Percentiles rank a stretch among this genome's conserved stretches.
Evolutionary conservation across 1,284 basidiomycete species (phyloP).

Genomic region (Coniferiporia sulphurascens): DNA sequence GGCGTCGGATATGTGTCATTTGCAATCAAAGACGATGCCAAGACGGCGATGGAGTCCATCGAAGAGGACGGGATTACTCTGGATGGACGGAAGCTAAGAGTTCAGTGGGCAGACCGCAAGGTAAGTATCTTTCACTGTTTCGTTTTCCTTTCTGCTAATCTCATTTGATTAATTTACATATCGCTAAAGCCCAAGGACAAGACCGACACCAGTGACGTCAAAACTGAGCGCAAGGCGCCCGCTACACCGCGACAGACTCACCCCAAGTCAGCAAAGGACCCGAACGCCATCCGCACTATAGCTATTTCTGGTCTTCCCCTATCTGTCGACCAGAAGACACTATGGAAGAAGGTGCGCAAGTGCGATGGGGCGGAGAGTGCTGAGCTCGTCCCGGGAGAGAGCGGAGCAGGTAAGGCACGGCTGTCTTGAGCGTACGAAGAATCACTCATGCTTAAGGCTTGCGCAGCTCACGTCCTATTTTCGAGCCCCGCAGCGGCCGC

Average conservation of each 20-base stretch:
- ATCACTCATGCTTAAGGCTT: neutral
- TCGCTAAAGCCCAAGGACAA: constrained; percentile 7
- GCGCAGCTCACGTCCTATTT: constrained; percentile 73
- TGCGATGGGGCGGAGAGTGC: constrained; percentile 66
- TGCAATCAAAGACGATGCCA: constrained; percentile 85
- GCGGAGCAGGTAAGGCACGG: constrained; percentile 5
- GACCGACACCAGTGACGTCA: constrained; percentile 40
- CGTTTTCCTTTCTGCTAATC: neutral
- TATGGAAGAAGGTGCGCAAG: constrained; percentile 90
- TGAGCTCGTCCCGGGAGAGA: constrained; percentile 11
- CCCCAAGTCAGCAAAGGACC: constrained; percentile 47
- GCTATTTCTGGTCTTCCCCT: constrained; percentile 73
- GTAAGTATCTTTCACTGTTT: constrained; percentile 33
- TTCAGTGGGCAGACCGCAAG: constrained; percentile 79
- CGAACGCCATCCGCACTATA: constrained; percentile 76
- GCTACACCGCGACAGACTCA: constrained; percentile 33
- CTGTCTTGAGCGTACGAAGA: constrained; percentile 17
- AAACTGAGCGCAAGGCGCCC: constrained; percentile 37
- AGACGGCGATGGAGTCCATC: constrained; percentile 63
- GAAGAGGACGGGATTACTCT: constrained; percentile 50
- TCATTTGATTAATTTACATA: neutral
- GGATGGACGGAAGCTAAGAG: constrained; percentile 65
- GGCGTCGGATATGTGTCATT: constrained; percentile 99
- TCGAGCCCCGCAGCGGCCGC: constrained; percentile 66
- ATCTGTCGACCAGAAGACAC: constrained; percentile 62